phyloP scores from a whole-genome alignment of 352 stramenopile species.

The Sclerospora graminicola region DNA sequence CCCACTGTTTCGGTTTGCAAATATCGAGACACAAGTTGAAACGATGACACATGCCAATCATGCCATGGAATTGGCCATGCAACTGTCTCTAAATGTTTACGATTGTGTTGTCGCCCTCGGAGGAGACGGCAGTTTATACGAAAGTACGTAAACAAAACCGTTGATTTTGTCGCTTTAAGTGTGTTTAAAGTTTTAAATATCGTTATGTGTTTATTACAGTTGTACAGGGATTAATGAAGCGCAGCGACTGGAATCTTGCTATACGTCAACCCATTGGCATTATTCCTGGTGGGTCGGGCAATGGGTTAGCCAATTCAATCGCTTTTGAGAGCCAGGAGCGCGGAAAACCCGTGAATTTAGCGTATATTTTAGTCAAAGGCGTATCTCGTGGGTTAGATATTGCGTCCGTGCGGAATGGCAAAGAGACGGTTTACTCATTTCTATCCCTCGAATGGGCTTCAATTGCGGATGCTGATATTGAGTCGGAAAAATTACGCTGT shows the following conservation, averaged over 20 bases:
- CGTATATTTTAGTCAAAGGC: conserved; percentile 62
- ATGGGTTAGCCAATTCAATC: conserved; percentile 59
- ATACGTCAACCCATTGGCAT: conserved; percentile 58
- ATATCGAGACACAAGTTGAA: too few relatives aligned
- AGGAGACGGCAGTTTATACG: conserved; percentile 38
- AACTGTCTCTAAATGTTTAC: conserved; percentile 41
- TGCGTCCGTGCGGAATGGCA: conserved; percentile 43
- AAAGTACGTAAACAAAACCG: conserved; percentile 23
- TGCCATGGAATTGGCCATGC: conserved; percentile 36
- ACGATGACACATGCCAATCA: conserved; percentile 32
- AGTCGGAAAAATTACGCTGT: conserved; percentile 55
- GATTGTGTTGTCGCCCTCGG: conserved; percentile 64
- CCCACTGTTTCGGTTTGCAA: too few relatives aligned
- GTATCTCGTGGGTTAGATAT: conserved; percentile 54
- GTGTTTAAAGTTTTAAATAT: not conserved
- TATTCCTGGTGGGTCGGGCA: conserved; percentile 50
- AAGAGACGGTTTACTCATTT: conserved; percentile 65
- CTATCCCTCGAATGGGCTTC: conserved; percentile 75
- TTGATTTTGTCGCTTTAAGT: not conserved
- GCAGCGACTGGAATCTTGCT: conserved; percentile 53
- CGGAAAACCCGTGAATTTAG: conserved; percentile 37
- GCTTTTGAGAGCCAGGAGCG: conserved; percentile 37
- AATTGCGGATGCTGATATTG: conserved; percentile 75
- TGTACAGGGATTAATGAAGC: conserved; percentile 65
- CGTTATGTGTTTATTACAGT: conserved; percentile 20